Evolutionary conservation across 2,329 filamentous ascomycete species (phyloP).

Genomic region (Penicillium brasilianum): DNA sequence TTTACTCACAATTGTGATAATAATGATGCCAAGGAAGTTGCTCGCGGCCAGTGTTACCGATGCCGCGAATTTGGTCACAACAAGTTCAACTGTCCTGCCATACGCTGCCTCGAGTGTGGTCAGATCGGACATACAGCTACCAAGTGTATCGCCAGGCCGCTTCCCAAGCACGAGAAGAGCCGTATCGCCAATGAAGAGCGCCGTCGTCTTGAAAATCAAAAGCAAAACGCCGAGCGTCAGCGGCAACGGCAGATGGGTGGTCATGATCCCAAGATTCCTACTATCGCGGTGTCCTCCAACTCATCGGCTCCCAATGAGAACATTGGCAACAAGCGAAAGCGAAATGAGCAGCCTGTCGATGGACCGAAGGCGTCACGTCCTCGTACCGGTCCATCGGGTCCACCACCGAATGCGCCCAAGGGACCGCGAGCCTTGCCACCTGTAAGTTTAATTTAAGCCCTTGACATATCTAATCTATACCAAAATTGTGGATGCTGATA

Average conservation of each 20-base stretch:
- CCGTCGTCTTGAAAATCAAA: slow-evolving; percentile 39
- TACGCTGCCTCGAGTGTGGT: slow-evolving; percentile 52
- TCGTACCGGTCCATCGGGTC: slow-evolving; percentile 32
- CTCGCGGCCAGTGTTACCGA: slow-evolving; percentile 48
- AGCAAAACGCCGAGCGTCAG: slow-evolving; percentile 44
- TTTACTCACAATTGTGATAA: slow-evolving; percentile 54
- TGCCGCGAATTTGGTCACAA: slow-evolving; percentile 49
- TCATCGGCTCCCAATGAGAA: slow-evolving; percentile 19
- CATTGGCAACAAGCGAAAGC: slow-evolving; percentile 41
- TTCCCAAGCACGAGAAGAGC: slow-evolving; percentile 45
- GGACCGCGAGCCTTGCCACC: slow-evolving; percentile 24
- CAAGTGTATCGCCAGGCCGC: slow-evolving; percentile 40
- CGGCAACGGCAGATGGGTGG: slow-evolving; percentile 50
- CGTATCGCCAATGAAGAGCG: slow-evolving; percentile 46
- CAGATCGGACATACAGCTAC: slow-evolving; percentile 47
- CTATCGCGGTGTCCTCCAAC: slow-evolving; percentile 39
- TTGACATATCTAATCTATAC: not conserved
- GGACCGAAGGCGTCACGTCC: slow-evolving; percentile 34
- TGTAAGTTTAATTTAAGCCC: slow-evolving; percentile 17
- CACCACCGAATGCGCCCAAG: slow-evolving; percentile 35
- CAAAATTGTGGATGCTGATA: slow-evolving; percentile 32
- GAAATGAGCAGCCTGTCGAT: slow-evolving; percentile 33
- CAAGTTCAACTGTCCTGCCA: slow-evolving; percentile 44
- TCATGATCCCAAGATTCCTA: slow-evolving; percentile 52
- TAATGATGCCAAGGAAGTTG: slow-evolving; percentile 44